Evolutionary conservation across 2,329 filamentous ascomycete genomes (phyloP), one percentile per base, ranked within the genome.

Genomic region (Tolypocladium tropicale): DNA sequence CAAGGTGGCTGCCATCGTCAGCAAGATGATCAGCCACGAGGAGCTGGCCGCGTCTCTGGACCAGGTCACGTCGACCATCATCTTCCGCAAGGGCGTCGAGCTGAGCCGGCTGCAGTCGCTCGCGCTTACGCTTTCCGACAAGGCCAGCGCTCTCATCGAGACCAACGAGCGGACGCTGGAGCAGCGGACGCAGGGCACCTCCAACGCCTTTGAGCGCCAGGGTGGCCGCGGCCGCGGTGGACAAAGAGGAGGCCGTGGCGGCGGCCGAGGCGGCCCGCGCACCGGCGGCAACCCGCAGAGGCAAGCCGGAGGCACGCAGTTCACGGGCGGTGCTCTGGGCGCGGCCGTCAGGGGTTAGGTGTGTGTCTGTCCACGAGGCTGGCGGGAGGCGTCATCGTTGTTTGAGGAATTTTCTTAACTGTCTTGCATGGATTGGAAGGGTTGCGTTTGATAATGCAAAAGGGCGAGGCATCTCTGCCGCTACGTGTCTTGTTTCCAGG

Each of bases 1-100:
- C 76, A 97, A 97, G 82, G 92, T 96, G 53, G 80, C 89, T n/a
- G 91, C 94, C 37, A 86, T 99, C 56, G 85, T 99, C 68, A 95
- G 90, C 81, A 95, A 95, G 80, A 99, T 99, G 94, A 97, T 99
- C 73, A 95, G 91, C 67, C 94, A 99, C 78, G 94, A 99, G 76
- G 94, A 99, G 75, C 86, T 99, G 53, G 90, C 89, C 11, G 94
- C 94, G 48, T 95, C 94, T 39, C 84, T 99, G 32, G 95, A 99
- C 78, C 94, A 99, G 76, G 93, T 99, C 75, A 96, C 95, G 67
- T 86, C 89, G 64, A 95, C 90, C 53, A 90, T 99, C 74, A 94
- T 97, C 77, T 99, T 99, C 89, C 88, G 94, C 74, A 97, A 99
- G 85, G 95, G 94, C 58, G 94, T 99, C 60, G 95, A 99, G 80